Base-by-base conservation (phyloP, 2,329 filamentous ascomycete species). In the Ophiostoma montium region DNA sequence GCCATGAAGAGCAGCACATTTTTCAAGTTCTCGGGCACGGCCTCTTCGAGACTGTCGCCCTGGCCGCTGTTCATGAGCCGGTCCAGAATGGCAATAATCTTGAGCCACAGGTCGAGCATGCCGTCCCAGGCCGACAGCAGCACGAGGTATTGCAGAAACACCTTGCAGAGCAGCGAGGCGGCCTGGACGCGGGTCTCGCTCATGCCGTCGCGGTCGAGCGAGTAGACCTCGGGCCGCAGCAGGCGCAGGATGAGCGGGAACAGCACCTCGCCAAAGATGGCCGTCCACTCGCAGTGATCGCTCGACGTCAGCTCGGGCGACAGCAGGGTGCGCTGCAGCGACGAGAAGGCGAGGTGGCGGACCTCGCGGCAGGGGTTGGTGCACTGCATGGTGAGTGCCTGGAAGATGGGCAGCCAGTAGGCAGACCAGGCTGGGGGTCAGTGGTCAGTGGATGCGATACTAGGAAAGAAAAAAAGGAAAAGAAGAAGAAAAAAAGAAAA, bases 1-100 rank as follows among this genome's bases (percentile, higher is more conserved):
- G 85, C 81, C 88, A 98, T 95, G 59, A 98, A 92, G 10, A 98
- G 73, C 21, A 96, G 70, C 47, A 96, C 88, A 56, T 98, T 98
- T 67, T 98, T 98, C 51, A 98, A 70, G 56, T 87, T 92, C 65
- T 98, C 92, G 1, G 86, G 85, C 2, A 96, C 88, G 12, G 92
- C 90, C 69, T 98, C 92, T 66, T 94, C 88, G 61, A 94, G 67
- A 59, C 83, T 90, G 60, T 94, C 88, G 21, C 86, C 86, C 63
- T 95, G 88, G 0, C 90, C 90, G 59, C 86, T 92, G 60, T 95
- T 95, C 81, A 95, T 94, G 55, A 98, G 74, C 21, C 92, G 80
- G 63, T 98, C 92, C 78, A 98, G 88, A 48, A 95, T 86, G 57
- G 89, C 87, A 55, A 96, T 76, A 49, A 96, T 94, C 63, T 83